Conservation (phyloP, 805 yeast species). For the Saccharomycodes ludwigii region DNA sequence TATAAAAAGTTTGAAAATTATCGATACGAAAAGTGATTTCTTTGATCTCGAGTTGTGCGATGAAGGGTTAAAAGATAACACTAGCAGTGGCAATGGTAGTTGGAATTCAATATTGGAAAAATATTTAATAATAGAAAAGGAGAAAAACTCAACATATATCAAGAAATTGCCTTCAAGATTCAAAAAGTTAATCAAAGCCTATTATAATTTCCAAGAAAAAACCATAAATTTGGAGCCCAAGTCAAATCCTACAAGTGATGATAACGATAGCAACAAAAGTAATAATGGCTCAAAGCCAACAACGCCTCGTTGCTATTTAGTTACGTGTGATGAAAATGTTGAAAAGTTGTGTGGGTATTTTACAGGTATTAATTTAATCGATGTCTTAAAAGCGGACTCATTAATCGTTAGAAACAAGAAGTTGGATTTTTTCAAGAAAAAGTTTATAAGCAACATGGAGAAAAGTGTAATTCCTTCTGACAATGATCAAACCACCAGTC, state of each 20-base stretch:
- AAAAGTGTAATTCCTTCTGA: no score
- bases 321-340: constrained; percentile 8
- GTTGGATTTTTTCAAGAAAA: no score
- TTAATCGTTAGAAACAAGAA: no score
- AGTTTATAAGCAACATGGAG: constrained; percentile 14
- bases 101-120: not conserved
- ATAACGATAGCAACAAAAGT: not conserved
- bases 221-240: not conserved
- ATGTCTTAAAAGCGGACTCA: not conserved
- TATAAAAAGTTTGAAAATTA: constrained; percentile 48
- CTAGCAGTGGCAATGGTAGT: not conserved
- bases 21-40: constrained; percentile 30
- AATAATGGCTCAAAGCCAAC: not conserved
- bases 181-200: constrained; percentile 1
- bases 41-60: constrained; percentile 10
- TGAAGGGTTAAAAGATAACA: constrained; percentile 2
- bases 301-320: not conserved
- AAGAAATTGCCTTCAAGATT: not conserved
- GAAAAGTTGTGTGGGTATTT: constrained; percentile 3
- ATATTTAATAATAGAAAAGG: not conserved
- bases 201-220: no score
- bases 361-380: not conserved
- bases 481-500: no score
- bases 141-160: not conserved
- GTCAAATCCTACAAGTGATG: not conserved